A percentile compares a stretch with the other conserved stretches of the same genome.
Evolutionary conservation across 768 basidiomycete genomes (phyloP).

Genomic region (Tylopilus intermedius): DNA sequence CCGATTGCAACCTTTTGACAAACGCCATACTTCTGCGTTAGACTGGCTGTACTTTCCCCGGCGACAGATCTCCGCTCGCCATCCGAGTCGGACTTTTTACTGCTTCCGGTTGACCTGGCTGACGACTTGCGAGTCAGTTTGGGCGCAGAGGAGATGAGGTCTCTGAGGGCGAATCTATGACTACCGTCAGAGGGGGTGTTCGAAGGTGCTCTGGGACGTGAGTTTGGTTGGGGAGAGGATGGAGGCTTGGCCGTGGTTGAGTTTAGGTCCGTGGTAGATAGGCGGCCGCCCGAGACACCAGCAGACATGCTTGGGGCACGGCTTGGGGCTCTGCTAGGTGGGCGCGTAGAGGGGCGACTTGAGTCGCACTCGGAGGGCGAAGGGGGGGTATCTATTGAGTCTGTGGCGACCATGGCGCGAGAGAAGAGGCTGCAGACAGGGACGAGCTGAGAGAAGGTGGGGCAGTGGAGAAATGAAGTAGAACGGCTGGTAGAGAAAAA

Average conservation of each 20-base stretch:
- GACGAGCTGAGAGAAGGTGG: background rate
- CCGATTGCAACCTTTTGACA: conserved; percentile 97
- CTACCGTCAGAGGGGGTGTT: conserved; percentile 54
- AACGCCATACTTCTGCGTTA: conserved; percentile 91
- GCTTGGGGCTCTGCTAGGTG: conserved; percentile 51
- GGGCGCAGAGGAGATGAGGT: conserved; percentile 68
- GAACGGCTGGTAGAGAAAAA: background rate
- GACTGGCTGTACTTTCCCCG: conserved; percentile 50
- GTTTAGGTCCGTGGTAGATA: conserved; percentile 28
- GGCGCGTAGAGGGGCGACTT: conserved; percentile 58
- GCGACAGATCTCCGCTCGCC: conserved; percentile 40
- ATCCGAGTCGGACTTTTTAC: conserved; percentile 67
- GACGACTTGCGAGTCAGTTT: conserved; percentile 72
- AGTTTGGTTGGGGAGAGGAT: conserved; percentile 18
- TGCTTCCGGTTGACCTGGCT: conserved; percentile 60
- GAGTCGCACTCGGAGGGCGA: conserved; percentile 55
- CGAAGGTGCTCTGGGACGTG: conserved; percentile 36
- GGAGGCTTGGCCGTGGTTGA: conserved; percentile 18
- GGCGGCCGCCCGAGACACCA: conserved; percentile 36
- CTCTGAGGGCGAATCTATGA: conserved; percentile 80
- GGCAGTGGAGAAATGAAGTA: background rate
- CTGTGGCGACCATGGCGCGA: conserved; percentile 36
- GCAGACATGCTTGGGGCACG: conserved; percentile 35
- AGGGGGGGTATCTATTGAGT: conserved; percentile 41
- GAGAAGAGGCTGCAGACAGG: conserved; percentile 5